Percentiles rank a stretch among this genome's conserved stretches.
These are phyloP conservation scores for Saraca asoca DNA, from an alignment of 331 rosid species.

Conservation along the genomic window DNA sequence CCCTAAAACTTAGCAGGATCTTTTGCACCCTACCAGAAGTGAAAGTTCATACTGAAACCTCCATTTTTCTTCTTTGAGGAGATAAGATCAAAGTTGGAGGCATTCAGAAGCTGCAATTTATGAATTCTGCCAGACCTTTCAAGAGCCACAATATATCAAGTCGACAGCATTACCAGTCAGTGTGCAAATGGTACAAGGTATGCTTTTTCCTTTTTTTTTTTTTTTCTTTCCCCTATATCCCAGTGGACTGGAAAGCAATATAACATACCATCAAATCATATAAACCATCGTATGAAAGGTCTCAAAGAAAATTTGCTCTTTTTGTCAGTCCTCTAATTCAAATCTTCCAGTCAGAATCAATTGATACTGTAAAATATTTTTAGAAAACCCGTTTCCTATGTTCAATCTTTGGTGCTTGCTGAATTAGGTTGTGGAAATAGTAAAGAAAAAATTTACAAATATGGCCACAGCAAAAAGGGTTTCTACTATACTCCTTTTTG, in stretches of 20 bases:
- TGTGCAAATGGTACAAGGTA: slow-evolving; percentile 30
- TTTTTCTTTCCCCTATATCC: neutral
- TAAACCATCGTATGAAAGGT: neutral
- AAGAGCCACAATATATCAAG: slow-evolving; percentile 11
- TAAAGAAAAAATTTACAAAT: no score
- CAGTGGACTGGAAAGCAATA: slow-evolving; percentile 13
- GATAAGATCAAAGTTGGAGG: slow-evolving; percentile 10
- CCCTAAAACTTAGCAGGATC: slow-evolving; percentile 18
- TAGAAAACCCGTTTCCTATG: slow-evolving; percentile 1
- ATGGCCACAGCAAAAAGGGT: no score
- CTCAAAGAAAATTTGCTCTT: neutral
- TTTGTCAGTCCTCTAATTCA: slow-evolving; percentile 11
- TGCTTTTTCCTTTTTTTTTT: slow-evolving; percentile 2
- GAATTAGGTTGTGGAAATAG: no score
- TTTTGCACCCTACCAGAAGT: slow-evolving; percentile 13
- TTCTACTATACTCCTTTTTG: neutral
- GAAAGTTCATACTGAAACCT: slow-evolving; percentile 17
- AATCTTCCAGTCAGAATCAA: slow-evolving; percentile 24
- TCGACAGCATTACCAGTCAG: slow-evolving; percentile 3
- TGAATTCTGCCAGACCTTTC: slow-evolving; percentile 14
- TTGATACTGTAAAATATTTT: neutral
- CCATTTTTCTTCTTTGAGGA: slow-evolving; percentile 8
- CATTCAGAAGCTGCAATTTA: slow-evolving; percentile 26
- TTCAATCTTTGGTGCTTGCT: slow-evolving; percentile 33
- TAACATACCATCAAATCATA: slow-evolving; percentile 4